phyloP scores from a whole-genome alignment of 2,329 filamentous ascomycete species.

The Dothistroma pini region DNA sequence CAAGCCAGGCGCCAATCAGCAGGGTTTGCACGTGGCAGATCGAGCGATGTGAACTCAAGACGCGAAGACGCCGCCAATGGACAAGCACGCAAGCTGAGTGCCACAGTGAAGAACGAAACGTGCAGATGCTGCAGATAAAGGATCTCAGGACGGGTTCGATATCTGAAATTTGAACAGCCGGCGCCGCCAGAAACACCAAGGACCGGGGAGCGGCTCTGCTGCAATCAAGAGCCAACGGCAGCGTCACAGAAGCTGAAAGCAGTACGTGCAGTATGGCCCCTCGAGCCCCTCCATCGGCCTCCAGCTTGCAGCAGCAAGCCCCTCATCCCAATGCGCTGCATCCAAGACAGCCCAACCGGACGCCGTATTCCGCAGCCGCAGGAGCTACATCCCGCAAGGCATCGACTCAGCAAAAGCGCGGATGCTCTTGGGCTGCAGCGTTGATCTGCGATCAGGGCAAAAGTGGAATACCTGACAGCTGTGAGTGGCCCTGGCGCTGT shows the following conservation, averaged over 20 bases:
- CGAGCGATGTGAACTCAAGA: conserved; percentile 11
- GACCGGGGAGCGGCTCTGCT: conserved; percentile 3
- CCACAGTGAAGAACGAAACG: background rate
- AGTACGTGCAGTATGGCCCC: conserved; percentile 2
- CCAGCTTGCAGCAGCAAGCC: conserved; percentile 6
- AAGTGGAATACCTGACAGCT: background rate
- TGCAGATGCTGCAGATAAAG: background rate
- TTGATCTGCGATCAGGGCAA: conserved; percentile 5
- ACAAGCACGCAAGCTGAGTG: conserved; percentile 2
- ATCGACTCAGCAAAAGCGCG: conserved; percentile 6
- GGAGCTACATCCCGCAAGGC: conserved; percentile 9
- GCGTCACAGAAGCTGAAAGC: conserved; percentile 7
- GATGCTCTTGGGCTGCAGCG: conserved; percentile 10
- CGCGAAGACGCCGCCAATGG: background rate
- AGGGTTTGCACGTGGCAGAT: conserved; percentile 16
- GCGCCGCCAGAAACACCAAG: conserved; percentile 2
- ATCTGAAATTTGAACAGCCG: background rate
- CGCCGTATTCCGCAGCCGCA: conserved; percentile 17
- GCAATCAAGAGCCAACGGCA: background rate
- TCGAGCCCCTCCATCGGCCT: background rate
- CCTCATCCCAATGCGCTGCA: conserved; percentile 8
- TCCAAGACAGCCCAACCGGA: conserved; percentile 14
- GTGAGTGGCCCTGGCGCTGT: background rate
- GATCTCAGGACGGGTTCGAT: background rate
- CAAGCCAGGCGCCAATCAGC: conserved; percentile 9